A percentile compares a stretch with the other conserved stretches of the same genome.
Evolutionary conservation across 2,329 filamentous ascomycete genomes (phyloP).

Genomic region (Aureobasidium sp.): DNA sequence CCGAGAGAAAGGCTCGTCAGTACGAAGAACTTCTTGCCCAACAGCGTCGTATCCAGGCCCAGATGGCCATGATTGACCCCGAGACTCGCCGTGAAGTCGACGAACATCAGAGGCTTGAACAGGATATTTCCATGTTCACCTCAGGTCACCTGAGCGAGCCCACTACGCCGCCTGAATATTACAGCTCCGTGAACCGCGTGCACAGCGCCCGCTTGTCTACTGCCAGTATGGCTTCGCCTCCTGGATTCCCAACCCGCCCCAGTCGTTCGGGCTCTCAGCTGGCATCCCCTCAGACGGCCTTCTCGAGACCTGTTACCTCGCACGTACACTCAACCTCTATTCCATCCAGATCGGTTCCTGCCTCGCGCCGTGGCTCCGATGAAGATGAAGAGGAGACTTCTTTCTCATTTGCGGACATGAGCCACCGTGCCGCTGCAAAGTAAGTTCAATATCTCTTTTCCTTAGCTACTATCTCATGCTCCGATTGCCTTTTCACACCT

Average conservation of each 20-base stretch:
- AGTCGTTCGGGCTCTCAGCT: constrained; percentile 72
- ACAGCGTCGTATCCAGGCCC: constrained; percentile 80
- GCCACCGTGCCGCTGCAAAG: constrained; percentile 68
- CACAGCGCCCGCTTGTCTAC: constrained; percentile 84
- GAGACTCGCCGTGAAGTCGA: constrained; percentile 76
- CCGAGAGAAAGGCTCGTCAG: constrained; percentile 89
- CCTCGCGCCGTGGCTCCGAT: constrained; percentile 78
- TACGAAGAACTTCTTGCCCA: constrained; percentile 88
- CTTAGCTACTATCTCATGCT: background rate
- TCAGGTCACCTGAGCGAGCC: constrained; percentile 84
- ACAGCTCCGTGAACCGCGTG: constrained; percentile 49
- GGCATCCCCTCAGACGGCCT: constrained; percentile 64
- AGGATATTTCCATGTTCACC: constrained; percentile 58
- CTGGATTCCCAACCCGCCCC: constrained; percentile 54
- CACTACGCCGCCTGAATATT: constrained; percentile 90
- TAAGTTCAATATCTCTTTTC: constrained; percentile 49
- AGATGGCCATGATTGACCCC: constrained; percentile 84
- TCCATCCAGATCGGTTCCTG: constrained; percentile 78
- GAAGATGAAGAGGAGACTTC: constrained; percentile 67
- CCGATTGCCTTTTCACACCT: background rate
- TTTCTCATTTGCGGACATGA: constrained; percentile 54
- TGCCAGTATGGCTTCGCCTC: constrained; percentile 77
- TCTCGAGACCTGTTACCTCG: constrained; percentile 45
- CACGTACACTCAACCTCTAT: constrained; percentile 57
- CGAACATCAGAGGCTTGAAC: constrained; percentile 78